Evolutionary conservation across 2,329 filamentous ascomycete species (phyloP), one percentile per base, ranked within the genome.

Genomic region (Trichoderma atroviride): DNA sequence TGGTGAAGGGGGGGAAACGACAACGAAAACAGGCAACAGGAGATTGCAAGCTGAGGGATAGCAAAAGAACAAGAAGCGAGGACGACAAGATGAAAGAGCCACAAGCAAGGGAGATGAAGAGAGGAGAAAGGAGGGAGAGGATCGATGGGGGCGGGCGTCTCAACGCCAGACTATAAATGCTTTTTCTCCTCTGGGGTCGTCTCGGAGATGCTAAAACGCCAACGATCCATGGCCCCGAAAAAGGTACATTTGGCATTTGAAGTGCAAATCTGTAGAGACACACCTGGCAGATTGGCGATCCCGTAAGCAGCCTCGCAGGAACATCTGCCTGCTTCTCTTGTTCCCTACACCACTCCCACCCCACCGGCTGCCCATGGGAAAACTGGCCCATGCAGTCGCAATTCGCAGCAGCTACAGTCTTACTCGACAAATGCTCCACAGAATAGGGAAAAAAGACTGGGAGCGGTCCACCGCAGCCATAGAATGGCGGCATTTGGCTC

Each of bases 401-500:
- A 63, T n/a, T 37, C 19, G 5, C 16, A n/a, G 16, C 16, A 62
- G 40, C 14, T 14, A 35, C 33, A 35, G 33, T 35, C 3, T 22
- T 24, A 27, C 47, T 55, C 52, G n/a, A 19, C n/a, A 47, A 50
- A 50, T 19, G 37, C 62, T 66, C 62, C 62, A 66, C 62, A 57
- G 31, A 66, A 56, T 22, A 14, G 24, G 27, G 33, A 40, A 57
- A 55, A 58, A 66, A 47, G 53, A 57, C 53, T 27, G 53, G 33
- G 43, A 24, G 37, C 13, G 35, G 37, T 52, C 56, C 56, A 56
- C 62, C 43, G 35, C 61, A 57, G 29, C 5, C 47, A 66, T 33
- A 27, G 37, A 67, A 61, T 68, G 63, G 63, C 68, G 61, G 61
- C 61, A 68, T 68, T 68, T 70, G 56, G 56, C 64, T 70, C 50